Base-by-base conservation (phyloP, 1,284 basidiomycete genomes). In the Inonotus obliquus region DNA sequence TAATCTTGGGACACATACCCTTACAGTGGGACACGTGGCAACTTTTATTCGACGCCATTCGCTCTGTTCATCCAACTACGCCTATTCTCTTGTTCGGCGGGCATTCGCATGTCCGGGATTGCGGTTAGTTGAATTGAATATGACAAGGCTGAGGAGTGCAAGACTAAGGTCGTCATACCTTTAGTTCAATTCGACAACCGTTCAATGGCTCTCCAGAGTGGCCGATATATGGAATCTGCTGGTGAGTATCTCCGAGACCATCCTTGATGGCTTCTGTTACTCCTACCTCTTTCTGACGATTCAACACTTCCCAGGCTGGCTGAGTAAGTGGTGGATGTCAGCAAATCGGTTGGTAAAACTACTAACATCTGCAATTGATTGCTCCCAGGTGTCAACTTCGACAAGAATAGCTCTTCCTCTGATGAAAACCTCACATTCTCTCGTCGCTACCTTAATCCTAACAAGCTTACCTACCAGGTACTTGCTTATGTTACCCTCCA, bases 171-270 rank as follows among this genome's bases (percentile, higher is more conserved):
- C 14, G 4, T 19, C n/a, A 25, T 27, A 53, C 3, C 13, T 53
- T 27, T 35, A 79, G 82, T 81, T 35, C 82, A 85, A 71, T 73
- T 81, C 29, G 87, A 88, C 68, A 80, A 81, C 4, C 81, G 85
- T 23, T 82, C 85, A 0, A 87, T 91, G 79, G 79, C 84, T 1
- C 74, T 94, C 38, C 89, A 92, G 66, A 91, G 89, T 59, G 92
- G 92, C 45, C 79, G 90, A 25, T 95, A 93, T 71, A 89, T 94
- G 85, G 92, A 94, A 74, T 94, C 92, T 2, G 78, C 94, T 62
- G 91, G 90, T 77, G 70, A 67, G 76, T 67, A 14, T 2, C 32
- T 32, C 32, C 9, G 32, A n/a, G n/a, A n/a, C n/a, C 9, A 4
- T 32, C 9, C 4, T 9, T 32, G 32, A 32, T 32, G 4, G 32